Evolutionary conservation across 768 basidiomycete species (phyloP), one percentile per base, ranked within the genome.

Genomic region (Auriscalpium microsporum): DNA sequence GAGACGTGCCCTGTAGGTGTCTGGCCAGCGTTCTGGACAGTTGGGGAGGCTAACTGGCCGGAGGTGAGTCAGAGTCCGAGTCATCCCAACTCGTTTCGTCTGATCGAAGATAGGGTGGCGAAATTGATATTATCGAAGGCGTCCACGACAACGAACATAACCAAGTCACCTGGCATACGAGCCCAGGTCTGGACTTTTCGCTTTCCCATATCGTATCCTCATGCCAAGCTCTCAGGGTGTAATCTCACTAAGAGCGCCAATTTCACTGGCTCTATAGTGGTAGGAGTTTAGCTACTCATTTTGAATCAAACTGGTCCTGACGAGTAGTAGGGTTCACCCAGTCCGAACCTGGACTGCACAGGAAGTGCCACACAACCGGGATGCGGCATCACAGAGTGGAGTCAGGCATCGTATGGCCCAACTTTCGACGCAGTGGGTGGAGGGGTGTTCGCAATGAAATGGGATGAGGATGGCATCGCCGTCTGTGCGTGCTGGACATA

Each of bases 361-460:
- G 72, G 70, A 55, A 63, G 69, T 63, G 81, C 75, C 19, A 65
- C 68, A 35, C 65, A 75, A 28, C 75, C 83, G 45, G 91, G 92
- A 8, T 93, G 92, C 61, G 84, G 84, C 40, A 73, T 92, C 58
- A 80, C 77, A 0, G 90, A 93, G 64, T 83, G 82, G 81, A 92
- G 89, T 63, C 75, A 77, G 19, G 84, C 86, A 2, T 94, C 91
- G 0, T 94, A 89, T 68, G 92, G 92, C 0, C 83, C 86, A 38
- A 79, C 78, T 52, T 93, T 93, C 65, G 91, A 93, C 58, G 76
- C 77, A 1, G 82, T 80, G 64, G 81, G 86, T 10, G 92, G 92
- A 5, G 92, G 92, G 3, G 83, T 91, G 3, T 93, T 90, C 65
- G 90, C 82, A 1, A 90, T 91, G 87, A 86, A 87, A 62, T 94